These are phyloP conservation scores for Mortierella sp. DNA, from an alignment of 371 early-diverging fungal genomes.

Conservation along the genomic window DNA sequence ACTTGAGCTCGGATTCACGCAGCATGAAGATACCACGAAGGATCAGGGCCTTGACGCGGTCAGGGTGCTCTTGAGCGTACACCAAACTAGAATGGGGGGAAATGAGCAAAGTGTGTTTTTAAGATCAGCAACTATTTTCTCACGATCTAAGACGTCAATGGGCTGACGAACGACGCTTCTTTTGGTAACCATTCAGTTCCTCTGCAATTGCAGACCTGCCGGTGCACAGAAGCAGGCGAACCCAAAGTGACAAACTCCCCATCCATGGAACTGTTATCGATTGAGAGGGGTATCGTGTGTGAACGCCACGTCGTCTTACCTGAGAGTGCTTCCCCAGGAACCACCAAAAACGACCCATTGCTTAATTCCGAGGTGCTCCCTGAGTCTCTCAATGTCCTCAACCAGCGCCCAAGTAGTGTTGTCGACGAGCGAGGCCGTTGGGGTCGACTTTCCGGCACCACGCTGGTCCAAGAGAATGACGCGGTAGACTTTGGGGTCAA, in stretches of 20 bases:
- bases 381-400: constrained; percentile 66
- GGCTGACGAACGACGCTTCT: constrained; percentile 14
- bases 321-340: constrained; percentile 56
- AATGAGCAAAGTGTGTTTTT: background rate
- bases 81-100: constrained; percentile 54
- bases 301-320: constrained; percentile 15
- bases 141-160: constrained; percentile 5
- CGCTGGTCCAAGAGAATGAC: constrained; percentile 73
- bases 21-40: constrained; percentile 73
- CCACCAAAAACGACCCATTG: constrained; percentile 79
- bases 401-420: constrained; percentile 69
- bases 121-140: background rate
- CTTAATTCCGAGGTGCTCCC: constrained; percentile 63
- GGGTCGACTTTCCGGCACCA: constrained; percentile 71
- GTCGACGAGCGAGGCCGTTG: constrained; percentile 64
- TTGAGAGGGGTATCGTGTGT: too few species aligned
- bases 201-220: too few species aligned
- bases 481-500: constrained; percentile 68
- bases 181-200: constrained; percentile 10
- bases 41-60: constrained; percentile 66
- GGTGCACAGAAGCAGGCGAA: too few species aligned
- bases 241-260: too few species aligned
- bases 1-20: constrained; percentile 62
- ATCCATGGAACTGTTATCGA: too few species aligned
- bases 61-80: constrained; percentile 69